phyloP scores from a whole-genome alignment of 2,329 filamentous ascomycete species.

The Dothideomycetes sp. region DNA sequence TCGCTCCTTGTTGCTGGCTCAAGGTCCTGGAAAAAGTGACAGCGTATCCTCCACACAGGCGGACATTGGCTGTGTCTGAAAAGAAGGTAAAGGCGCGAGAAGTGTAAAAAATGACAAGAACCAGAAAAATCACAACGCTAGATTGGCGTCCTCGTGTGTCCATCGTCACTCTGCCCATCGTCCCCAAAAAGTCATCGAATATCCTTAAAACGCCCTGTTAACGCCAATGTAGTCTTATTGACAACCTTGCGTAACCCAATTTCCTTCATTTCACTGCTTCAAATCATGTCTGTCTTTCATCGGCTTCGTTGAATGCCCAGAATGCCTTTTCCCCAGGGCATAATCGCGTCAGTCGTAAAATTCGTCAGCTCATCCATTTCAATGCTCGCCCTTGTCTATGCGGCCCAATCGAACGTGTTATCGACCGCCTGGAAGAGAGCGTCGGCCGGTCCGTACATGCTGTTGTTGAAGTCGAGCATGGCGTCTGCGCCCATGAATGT shows the following conservation, averaged over 20 bases:
- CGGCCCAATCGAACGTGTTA: neutral
- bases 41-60: too few species aligned
- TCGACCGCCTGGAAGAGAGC: conserved; percentile 6
- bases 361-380: neutral
- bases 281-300: too few species aligned
- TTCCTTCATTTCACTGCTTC: too few species aligned
- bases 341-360: neutral
- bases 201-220: too few species aligned
- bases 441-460: conserved; percentile 6
- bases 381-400: neutral
- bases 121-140: too few species aligned
- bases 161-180: too few species aligned
- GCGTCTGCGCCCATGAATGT: conserved; percentile 8
- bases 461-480: conserved; percentile 7
- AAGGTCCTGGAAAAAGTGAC: too few species aligned
- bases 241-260: neutral
- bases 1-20: too few species aligned
- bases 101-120: too few species aligned
- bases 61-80: too few species aligned
- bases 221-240: neutral
- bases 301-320: neutral
- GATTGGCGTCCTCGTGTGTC: neutral
- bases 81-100: too few species aligned
- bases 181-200: too few species aligned
- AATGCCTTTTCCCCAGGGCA: neutral